phyloP scores from a whole-genome alignment of 352 stramenopile genomes.

The Pythium oligandrum region DNA sequence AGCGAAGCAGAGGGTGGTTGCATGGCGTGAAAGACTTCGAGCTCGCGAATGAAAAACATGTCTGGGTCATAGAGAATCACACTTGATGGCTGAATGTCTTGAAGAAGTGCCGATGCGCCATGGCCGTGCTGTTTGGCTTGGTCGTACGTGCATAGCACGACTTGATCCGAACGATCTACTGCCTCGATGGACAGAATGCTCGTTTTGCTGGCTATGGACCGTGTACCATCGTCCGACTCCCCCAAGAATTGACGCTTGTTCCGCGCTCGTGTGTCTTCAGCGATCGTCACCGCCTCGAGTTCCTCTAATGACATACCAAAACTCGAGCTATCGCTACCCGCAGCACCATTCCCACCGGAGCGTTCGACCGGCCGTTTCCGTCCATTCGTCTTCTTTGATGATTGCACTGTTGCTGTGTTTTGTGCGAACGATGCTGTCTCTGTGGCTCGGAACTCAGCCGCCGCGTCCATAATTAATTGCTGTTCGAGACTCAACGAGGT shows the following conservation, averaged over 20 bases:
- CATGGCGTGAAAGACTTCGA: constrained; percentile 91
- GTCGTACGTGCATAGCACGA: constrained; percentile 78
- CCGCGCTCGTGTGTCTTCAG: constrained; percentile 13
- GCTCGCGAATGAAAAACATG: constrained; percentile 91
- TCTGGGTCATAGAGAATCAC: constrained; percentile 96
- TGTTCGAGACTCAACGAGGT: constrained; percentile 53
- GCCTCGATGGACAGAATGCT: constrained; percentile 41
- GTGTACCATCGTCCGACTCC: not conserved
- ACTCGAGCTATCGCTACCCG: constrained; percentile 43
- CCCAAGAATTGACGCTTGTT: constrained; percentile 17
- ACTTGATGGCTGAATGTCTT: constrained; percentile 87
- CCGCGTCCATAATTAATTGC: constrained; percentile 49
- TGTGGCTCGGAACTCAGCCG: constrained; percentile 36
- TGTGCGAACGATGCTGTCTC: constrained; percentile 30
- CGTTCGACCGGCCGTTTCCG: not conserved
- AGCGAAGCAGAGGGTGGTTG: constrained; percentile 26
- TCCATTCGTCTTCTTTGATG: constrained; percentile 23
- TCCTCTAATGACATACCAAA: constrained; percentile 73
- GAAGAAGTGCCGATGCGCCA: constrained; percentile 63
- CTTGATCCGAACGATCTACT: constrained; percentile 37
- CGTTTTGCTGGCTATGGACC: no score
- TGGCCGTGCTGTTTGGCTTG: constrained; percentile 62
- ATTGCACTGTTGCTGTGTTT: constrained; percentile 1
- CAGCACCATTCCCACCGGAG: no score
- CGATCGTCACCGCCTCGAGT: constrained; percentile 37